Base-by-base conservation (phyloP, 1,284 basidiomycete genomes). In the Ganoderma leucocontextum region DNA sequence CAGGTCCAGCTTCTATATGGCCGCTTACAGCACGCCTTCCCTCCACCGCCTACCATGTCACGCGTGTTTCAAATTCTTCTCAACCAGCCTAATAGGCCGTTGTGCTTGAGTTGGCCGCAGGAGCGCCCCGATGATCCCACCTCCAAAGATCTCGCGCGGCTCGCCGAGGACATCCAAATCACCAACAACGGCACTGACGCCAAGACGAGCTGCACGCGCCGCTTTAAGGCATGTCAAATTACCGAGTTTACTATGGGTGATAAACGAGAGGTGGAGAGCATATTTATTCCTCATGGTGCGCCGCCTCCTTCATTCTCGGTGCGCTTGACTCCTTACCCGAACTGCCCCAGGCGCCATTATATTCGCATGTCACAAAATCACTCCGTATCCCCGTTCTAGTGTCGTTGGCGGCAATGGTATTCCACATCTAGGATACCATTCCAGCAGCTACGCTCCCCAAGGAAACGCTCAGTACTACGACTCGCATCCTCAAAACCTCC, bases 201-300 rank as follows among this genome's bases (percentile, higher is more conserved):
- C 53, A 93, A 93, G 81, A 98, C 97, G 60, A 96, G 91, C 81
- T 99, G 97, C 79, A 98, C 96, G 68, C 89, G 95, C 75, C 87
- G 97, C 70, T 98, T 94, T 83, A 92, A 94, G 77, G 92, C 94
- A 58, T 87, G 89, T 74, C 95, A 96, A 77, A 81, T 82, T 73
- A 86, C 91, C 83, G 87, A 89, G 4, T 80, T 86, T 61, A 81
- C 80, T 70, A 84, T 86, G 49, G 87, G 90, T 68, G 88, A 88
- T 60, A 88, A 79, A 75, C 85, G 82, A 71, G 87, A 91, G 75
- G 91, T 97, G 62, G 93, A 95, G 77, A 95, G 93, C 79, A 93
- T 97, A 69, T 95, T 96, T 81, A 96, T 97, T 79, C 95, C 95
- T 72, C 95, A 97, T 86, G 96, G 95, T 87, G 81, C 78, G 85